Conservation (phyloP, 1,139 yeast genomes). For the Yamadazyma trypodendri region DNA sequence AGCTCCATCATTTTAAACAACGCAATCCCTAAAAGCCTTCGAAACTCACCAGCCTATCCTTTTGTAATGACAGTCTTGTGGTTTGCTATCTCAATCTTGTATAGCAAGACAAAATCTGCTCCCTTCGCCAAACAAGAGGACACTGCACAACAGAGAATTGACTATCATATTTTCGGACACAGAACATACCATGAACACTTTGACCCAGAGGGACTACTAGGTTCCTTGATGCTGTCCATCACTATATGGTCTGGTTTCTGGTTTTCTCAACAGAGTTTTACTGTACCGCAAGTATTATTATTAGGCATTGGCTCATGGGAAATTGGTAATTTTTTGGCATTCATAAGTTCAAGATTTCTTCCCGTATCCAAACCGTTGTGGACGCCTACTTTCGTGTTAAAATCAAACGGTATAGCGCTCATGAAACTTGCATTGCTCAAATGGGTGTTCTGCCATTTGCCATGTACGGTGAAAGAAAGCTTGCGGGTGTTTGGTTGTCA, state of each 20-base stretch:
- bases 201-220: conserved; percentile 7
- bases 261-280: conserved; percentile 1
- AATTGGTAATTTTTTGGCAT: conserved; percentile 1
- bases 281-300: background rate
- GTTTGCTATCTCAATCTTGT: conserved; percentile 3
- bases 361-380: conserved; percentile 7
- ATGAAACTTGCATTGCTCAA: conserved; percentile 2
- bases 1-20: conserved; percentile 5
- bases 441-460: background rate
- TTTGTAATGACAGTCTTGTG: conserved; percentile 3
- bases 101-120: background rate
- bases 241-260: conserved; percentile 7
- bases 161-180: conserved; percentile 4
- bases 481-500: conserved; percentile 1
- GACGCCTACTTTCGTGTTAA: conserved; percentile 6
- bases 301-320: conserved; percentile 1
- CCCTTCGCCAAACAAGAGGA: conserved; percentile 3
- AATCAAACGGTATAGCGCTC: conserved; percentile 4
- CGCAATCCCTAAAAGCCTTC: background rate
- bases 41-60: conserved; percentile 5
- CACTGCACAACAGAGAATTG: conserved; percentile 8
- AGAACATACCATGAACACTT: conserved; percentile 5
- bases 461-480: background rate
- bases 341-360: background rate
- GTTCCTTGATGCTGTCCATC: conserved; percentile 6